Base-by-base conservation (phyloP, 1,284 basidiomycete species). In the Ceratobasidium sp. region DNA sequence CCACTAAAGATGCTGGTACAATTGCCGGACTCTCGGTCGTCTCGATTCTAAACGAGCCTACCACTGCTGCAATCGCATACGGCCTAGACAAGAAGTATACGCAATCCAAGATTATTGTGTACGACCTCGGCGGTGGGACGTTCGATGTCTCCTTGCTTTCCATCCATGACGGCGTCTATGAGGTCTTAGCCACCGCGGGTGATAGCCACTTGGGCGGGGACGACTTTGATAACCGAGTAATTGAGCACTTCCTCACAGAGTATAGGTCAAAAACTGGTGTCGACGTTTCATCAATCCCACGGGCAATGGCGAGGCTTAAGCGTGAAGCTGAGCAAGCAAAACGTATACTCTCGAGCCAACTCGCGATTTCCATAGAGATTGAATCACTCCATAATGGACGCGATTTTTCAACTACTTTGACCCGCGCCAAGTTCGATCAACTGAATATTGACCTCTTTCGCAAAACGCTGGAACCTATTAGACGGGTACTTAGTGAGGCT, bases 281-380 rank as follows among this genome's bases (percentile, higher is more conserved):
- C 76, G 96, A 99, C 81, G 97, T 99, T 80, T 93, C 93, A 54
- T 93, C 91, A 52, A 94, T 99, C 81, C 81, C 95, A 73, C 93
- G 96, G 85, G 96, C 97, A 71, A 86, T 97, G 76, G 87, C 96
- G 75, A 93, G 97, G 82, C 85, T 99, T 75, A 86, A 95, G 74
- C 92, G 90, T 75, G 97, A 97, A 76, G 98, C 96, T 82, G 96
- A 99, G 83, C 95, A 96, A 86, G 96, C 95, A 72, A 99, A 99
- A 90, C 87, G 96, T 76, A 98, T 95, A 2, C 89, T 99, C 71
- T 99, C 97, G 66, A 94, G 91, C 76, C 96, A 97, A 76, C 89
- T 96, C 73, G 96, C 98, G 84, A 99, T 97, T 76, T 97, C 95
- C 72, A 90, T 99, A 76, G 96, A 99, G 83, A 94, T 99, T 76